A percentile compares a stretch with the other conserved stretches of the same genome.
Conservation (phyloP, 2,329 filamentous ascomycete species). For the Phaeosphaeria sp. region DNA sequence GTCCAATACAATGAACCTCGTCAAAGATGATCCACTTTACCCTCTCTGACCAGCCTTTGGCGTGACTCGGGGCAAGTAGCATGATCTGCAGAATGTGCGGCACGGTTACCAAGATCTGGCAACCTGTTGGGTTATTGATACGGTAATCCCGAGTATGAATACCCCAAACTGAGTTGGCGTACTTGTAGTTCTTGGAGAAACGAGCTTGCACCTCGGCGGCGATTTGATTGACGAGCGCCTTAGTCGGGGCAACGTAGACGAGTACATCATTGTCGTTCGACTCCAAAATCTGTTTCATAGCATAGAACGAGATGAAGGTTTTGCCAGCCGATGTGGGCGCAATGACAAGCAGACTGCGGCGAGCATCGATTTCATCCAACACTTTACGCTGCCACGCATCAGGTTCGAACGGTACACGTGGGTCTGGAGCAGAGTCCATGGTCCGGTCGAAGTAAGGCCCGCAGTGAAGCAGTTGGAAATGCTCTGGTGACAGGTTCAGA, state of each 20-base stretch:
- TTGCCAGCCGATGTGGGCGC: constrained; percentile 82
- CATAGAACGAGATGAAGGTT: constrained; percentile 85
- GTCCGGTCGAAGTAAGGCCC: constrained; percentile 78
- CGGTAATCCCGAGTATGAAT: constrained; percentile 79
- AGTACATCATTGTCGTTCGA: constrained; percentile 72
- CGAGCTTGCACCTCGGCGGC: constrained; percentile 78
- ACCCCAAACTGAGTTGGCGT: constrained; percentile 73
- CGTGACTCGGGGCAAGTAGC: constrained; percentile 69
- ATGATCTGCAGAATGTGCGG: constrained; percentile 82
- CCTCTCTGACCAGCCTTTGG: constrained; percentile 70
- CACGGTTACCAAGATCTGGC: constrained; percentile 78
- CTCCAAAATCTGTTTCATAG: constrained; percentile 77
- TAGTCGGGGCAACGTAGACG: constrained; percentile 82
- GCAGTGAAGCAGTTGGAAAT: constrained; percentile 72
- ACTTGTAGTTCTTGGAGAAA: constrained; percentile 70
- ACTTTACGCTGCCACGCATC: constrained; percentile 80
- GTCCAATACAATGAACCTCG: constrained; percentile 80
- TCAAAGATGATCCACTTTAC: constrained; percentile 82
- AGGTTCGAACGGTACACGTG: constrained; percentile 74
- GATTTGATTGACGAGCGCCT: constrained; percentile 83
- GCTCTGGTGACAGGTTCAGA: constrained; percentile 52
- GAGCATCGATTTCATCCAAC: constrained; percentile 73
- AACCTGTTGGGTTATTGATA: constrained; percentile 74
- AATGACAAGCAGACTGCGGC: constrained; percentile 75
- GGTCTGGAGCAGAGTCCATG: constrained; percentile 71